These are phyloP conservation scores for Fremontodendron californicum DNA, from an alignment of 345 rosid genomes.

Conservation along the genomic window DNA sequence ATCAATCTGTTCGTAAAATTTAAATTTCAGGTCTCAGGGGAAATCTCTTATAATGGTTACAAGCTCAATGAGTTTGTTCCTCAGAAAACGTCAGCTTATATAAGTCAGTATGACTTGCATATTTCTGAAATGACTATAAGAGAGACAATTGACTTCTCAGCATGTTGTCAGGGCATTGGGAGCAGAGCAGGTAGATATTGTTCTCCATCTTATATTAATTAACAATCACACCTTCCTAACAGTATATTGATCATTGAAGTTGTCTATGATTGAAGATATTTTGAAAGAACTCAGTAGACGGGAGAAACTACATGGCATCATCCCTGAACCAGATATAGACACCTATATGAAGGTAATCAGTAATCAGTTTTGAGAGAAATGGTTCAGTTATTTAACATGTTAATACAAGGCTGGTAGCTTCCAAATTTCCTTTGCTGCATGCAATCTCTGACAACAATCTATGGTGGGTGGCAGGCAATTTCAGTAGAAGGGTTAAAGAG, in stretches of 20 bases:
- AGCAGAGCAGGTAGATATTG: conserved; percentile 31
- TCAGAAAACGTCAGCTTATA: conserved; percentile 54
- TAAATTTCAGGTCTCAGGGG: conserved; percentile 39
- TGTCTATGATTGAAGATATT: conserved; percentile 20
- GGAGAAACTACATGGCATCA: conserved; percentile 42
- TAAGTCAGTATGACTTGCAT: conserved; percentile 61
- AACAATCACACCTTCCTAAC: neutral
- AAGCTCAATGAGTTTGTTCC: conserved; percentile 50
- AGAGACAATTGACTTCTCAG: conserved; percentile 62
- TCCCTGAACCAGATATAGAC: conserved; percentile 46
- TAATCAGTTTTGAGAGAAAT: conserved; percentile 6
- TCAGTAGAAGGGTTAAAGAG: conserved; percentile 38
- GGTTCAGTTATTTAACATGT: neutral
- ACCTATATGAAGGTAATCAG: conserved; percentile 50
- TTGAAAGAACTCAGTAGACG: conserved; percentile 36
- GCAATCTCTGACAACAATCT: neutral
- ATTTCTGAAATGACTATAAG: conserved; percentile 60
- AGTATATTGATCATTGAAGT: neutral
- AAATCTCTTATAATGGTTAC: conserved; percentile 52
- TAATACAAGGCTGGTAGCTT: neutral
- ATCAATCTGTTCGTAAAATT: neutral
- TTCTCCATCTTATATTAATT: neutral
- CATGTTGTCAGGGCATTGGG: conserved; percentile 55
- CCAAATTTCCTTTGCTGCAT: neutral
- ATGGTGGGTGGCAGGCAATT: conserved; percentile 33